Evolutionary conservation across 345 rosid species (phyloP), one percentile per base, ranked within the genome.

Genomic region (Geranium brycei): DNA sequence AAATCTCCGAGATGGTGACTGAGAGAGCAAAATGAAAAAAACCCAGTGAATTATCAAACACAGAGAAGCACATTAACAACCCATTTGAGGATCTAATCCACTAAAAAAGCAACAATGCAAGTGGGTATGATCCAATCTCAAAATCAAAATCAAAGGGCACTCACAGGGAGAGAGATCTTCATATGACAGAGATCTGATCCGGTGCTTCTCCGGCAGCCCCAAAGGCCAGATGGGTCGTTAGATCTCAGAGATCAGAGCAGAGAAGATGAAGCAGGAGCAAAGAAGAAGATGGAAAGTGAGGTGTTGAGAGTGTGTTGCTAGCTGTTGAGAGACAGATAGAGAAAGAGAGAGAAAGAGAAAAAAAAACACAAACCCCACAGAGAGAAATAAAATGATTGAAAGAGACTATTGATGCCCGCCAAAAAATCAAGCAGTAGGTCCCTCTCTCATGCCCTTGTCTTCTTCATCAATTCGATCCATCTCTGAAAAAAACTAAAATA

Each of bases 151-250:
- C 59, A 31, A 59, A 68, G 17, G 40, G 56, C 61, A 82, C 92
- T 86, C 73, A 87, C 96, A 82, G 74, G 71, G 73, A 81, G 82
- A 78, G 83, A 81, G 83, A 72, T 86, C 98, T 76, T 89, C 96
- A 89, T 92, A 83, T 76, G 91, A 84, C 73, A 72, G 81, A 69
- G 73, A 69, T 60, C 64, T 68, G 86, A 84, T 84, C 87, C 71
- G 80, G 72, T 71, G 73, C 59, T 73, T 68, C 69, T 72, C 71
- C 66, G 74, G 51, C 65, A 76, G 67, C 73, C 64, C 28, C 63
- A 76, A 70, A 63, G 14, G 47, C 18, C 47, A 63, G 32, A 55
- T 51, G 19, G 19, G 19, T 57, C 41, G 41, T 57, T 57, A 62
- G n/a, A 51, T 55, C 47, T 38, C 55, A 35, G 19, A 63, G n/a